Evolutionary conservation across 805 yeast genomes (phyloP).

Genomic region (Lipomyces lipofer): DNA sequence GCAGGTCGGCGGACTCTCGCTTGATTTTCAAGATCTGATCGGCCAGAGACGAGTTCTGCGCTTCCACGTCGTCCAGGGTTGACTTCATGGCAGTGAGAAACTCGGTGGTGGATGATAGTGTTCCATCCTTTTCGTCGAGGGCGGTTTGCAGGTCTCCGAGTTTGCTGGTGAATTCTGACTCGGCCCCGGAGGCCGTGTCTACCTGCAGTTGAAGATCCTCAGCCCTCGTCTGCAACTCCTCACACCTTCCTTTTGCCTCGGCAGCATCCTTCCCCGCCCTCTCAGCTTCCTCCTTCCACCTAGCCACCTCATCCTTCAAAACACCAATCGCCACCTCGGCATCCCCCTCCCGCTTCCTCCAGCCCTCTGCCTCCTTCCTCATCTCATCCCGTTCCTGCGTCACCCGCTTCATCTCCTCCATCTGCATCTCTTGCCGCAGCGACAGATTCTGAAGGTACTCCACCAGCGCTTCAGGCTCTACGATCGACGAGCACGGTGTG

Average conservation of each 20-base stretch:
- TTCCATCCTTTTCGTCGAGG: too few species aligned
- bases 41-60: too few species aligned
- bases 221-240: conserved; percentile 1
- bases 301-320: neutral
- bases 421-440: conserved; percentile 60
- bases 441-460: conserved; percentile 67
- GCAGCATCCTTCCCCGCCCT: conserved; percentile 4
- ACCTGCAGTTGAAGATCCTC: conserved; percentile 4
- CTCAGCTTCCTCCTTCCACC: neutral
- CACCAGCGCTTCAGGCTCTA: conserved; percentile 68
- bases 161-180: conserved; percentile 12
- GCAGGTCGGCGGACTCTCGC: too few species aligned
- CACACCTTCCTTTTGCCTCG: neutral
- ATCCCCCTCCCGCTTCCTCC: neutral
- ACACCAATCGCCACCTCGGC: neutral
- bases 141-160: too few species aligned
- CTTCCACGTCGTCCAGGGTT: too few species aligned
- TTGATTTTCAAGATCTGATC: too few species aligned
- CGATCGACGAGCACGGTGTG: conserved; percentile 76
- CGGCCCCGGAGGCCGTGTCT: conserved; percentile 2
- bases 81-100: too few species aligned
- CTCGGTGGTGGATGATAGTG: too few species aligned
- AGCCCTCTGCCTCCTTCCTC: neutral
- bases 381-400: conserved; percentile 32
- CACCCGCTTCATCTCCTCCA: conserved; percentile 61